phyloP scores from a whole-genome alignment of 2,329 filamentous ascomycete genomes.

The Davidsoniella virescens region DNA sequence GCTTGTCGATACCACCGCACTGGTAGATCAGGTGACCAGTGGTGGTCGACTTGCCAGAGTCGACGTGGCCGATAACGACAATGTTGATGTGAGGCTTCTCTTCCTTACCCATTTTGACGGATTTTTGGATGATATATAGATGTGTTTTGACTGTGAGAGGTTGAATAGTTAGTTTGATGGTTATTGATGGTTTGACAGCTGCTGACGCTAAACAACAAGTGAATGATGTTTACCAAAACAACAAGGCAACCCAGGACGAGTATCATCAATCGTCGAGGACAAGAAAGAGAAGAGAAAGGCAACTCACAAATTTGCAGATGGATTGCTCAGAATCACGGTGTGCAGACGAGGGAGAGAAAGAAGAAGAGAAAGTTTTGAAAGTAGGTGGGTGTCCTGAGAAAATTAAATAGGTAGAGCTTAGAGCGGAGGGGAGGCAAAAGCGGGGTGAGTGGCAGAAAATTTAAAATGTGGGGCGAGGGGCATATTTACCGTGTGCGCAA shows the following conservation, averaged over 20 bases:
- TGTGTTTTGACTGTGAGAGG: conserved; percentile 4
- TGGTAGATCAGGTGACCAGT: conserved; percentile 98
- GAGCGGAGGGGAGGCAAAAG: conserved; percentile 10
- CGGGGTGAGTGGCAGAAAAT: conserved; percentile 13
- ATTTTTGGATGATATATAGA: conserved; percentile 11
- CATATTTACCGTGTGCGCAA: conserved; percentile 11
- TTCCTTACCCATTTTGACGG: conserved; percentile 53
- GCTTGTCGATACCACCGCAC: conserved; percentile 99
- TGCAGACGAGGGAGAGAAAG: conserved; percentile 14
- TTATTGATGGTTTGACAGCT: not conserved
- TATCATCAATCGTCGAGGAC: not conserved
- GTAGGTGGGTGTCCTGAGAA: conserved; percentile 4
- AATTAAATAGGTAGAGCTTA: conserved; percentile 11
- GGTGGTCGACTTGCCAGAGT: conserved; percentile 98
- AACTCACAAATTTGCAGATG: conserved; percentile 13
- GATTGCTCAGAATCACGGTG: conserved; percentile 14
- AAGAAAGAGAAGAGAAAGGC: not conserved
- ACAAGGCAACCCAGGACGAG: not conserved
- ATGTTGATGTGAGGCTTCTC: conserved; percentile 95
- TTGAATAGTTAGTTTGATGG: not conserved
- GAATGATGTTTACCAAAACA: not conserved
- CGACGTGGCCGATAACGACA: conserved; percentile 98
- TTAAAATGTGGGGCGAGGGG: conserved; percentile 11
- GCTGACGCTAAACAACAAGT: not conserved
- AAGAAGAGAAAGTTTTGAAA: conserved; percentile 12